Conservation (phyloP, 768 basidiomycete species). For the Termitomyces sp. region DNA sequence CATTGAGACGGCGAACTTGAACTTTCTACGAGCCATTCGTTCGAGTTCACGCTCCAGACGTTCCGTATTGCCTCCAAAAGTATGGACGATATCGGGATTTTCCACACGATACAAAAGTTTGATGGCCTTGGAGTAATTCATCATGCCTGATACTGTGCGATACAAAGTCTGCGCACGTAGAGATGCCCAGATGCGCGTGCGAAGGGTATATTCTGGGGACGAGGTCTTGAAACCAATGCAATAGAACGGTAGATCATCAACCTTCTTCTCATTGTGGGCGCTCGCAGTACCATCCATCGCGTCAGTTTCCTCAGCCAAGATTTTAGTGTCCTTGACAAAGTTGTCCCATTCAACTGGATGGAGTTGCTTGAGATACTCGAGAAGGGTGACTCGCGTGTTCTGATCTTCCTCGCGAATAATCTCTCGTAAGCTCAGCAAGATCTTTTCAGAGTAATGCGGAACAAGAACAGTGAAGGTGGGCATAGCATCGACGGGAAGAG, state of each 20-base stretch:
- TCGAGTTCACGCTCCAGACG: constrained; percentile 94
- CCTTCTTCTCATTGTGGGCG: constrained; percentile 76
- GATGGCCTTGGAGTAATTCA: constrained; percentile 99
- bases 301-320: constrained; percentile 87
- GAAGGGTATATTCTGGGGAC: constrained; percentile 96
- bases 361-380: constrained; percentile 97
- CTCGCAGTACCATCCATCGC: constrained; percentile 51
- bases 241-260: constrained; percentile 97
- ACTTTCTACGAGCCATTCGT: constrained; percentile 95
- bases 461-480: constrained; percentile 99
- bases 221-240: constrained; percentile 99
- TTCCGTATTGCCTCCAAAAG: constrained; percentile 95
- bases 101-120: constrained; percentile 98
- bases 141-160: constrained; percentile 98
- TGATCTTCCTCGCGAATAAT: constrained; percentile 98
- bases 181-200: constrained; percentile 99
- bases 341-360: constrained; percentile 99
- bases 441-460: constrained; percentile 99
- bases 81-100: constrained; percentile 96
- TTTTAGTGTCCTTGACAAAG: constrained; percentile 99
- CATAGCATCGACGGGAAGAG: constrained; percentile 96
- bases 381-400: constrained; percentile 92
- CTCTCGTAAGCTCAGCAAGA: constrained; percentile 91
- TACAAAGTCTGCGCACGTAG: constrained; percentile 97
- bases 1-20: constrained; percentile 98